Conservation (phyloP, 805 yeast species). For the Nakazawaea pomicola region DNA sequence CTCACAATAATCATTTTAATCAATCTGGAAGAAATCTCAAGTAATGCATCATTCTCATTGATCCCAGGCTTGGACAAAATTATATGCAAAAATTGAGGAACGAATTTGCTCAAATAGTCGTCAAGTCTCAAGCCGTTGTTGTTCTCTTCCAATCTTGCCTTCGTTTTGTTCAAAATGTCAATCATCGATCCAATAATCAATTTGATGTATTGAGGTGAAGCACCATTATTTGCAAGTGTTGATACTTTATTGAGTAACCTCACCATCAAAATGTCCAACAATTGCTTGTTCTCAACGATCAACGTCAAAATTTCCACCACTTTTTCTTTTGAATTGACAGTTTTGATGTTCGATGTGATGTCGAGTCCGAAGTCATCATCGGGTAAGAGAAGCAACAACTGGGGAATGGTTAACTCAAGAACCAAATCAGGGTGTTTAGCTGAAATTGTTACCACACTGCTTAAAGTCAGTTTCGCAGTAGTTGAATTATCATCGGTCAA, state of each 20-base stretch:
- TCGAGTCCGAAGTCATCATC: constrained; percentile 31
- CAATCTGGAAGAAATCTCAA: constrained; percentile 37
- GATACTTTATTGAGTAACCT: constrained; percentile 37
- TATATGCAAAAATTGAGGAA: constrained; percentile 32
- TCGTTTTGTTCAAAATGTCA: constrained; percentile 16
- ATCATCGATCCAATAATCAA: constrained; percentile 20
- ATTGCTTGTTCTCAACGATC: constrained; percentile 35
- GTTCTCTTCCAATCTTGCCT: not conserved
- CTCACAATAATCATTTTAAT: constrained; percentile 36
- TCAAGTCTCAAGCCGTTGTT: constrained; percentile 14
- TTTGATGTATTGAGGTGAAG: constrained; percentile 18
- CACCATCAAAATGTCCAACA: constrained; percentile 39
- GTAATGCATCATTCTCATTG: constrained; percentile 19
- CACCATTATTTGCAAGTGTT: constrained; percentile 8
- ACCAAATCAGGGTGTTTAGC: constrained; percentile 33
- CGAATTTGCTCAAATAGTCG: constrained; percentile 37
- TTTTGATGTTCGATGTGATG: constrained; percentile 18
- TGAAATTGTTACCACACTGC: constrained; percentile 49
- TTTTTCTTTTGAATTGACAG: constrained; percentile 23
- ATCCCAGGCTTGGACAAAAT: constrained; percentile 15
- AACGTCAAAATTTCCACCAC: constrained; percentile 30
- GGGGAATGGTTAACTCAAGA: constrained; percentile 47
- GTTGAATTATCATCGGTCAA: constrained; percentile 46
- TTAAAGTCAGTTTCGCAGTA: constrained; percentile 48
- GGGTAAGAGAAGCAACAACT: constrained; percentile 46